A percentile compares a stretch with the other conserved stretches of the same genome.
These are phyloP conservation scores for Fagus sylvatica DNA, from an alignment of 306 rosid genomes.

Conservation along the genomic window DNA sequence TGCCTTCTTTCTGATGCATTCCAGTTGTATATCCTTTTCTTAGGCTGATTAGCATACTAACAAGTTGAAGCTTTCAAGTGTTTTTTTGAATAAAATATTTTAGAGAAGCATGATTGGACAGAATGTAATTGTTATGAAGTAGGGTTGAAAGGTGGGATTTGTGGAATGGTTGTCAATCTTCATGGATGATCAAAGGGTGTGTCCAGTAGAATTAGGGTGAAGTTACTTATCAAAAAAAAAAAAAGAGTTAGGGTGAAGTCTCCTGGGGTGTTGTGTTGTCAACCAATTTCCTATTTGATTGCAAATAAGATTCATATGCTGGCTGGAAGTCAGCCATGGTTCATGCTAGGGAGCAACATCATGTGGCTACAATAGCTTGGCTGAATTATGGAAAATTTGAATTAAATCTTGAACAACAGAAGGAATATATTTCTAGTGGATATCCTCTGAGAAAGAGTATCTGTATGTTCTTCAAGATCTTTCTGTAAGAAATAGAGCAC, in stretches of 20 bases:
- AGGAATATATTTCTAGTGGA: not conserved
- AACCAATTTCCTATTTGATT: constrained; percentile 3
- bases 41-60: not conserved
- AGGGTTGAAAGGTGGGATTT: not conserved
- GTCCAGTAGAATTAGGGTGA: not conserved
- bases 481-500: not conserved
- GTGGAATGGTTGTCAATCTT: not conserved
- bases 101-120: not conserved
- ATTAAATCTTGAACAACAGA: not conserved
- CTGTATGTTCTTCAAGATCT: not conserved
- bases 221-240: not conserved
- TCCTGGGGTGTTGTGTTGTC: not conserved
- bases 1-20: constrained; percentile 12
- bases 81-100: not conserved
- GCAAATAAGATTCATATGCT: not conserved
- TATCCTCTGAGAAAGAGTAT: not conserved
- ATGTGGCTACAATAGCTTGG: not conserved
- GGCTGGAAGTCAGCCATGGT: not conserved
- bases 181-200: not conserved
- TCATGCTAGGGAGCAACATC: not conserved
- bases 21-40: constrained; percentile 2
- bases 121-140: not conserved
- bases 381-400: not conserved
- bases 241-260: not conserved
- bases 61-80: not conserved